A percentile compares a stretch with the other conserved stretches of the same genome.
These are phyloP conservation scores for Populus trichocarpa DNA, from an alignment of 441 rosid species.

Conservation along the genomic window DNA sequence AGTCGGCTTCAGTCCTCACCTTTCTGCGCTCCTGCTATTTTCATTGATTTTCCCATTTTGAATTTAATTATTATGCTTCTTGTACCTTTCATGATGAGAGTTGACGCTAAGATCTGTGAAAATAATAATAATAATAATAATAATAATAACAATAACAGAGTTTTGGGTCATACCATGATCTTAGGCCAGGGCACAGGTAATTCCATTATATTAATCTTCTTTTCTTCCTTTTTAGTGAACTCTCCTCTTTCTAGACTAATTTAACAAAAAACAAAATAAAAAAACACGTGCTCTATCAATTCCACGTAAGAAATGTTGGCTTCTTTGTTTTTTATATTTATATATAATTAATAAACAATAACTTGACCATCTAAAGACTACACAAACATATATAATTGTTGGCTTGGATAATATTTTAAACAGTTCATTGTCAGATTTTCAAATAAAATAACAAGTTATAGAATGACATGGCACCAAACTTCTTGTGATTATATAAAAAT, in stretches of 20 bases:
- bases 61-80: neutral
- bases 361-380: neutral
- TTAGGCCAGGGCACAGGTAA: neutral
- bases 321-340: no score
- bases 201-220: neutral
- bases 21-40: neutral
- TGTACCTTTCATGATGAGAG: neutral
- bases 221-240: neutral
- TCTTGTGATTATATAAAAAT: no score
- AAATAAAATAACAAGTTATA: no score
- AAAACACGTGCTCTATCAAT: no score
- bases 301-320: no score
- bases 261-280: no score
- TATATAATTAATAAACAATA: no score
- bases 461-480: no score
- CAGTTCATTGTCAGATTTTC: neutral
- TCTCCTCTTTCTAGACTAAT: no score
- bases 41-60: neutral
- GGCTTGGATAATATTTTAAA: neutral
- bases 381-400: no score
- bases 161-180: neutral
- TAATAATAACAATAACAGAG: neutral
- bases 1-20: neutral
- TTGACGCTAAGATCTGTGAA: neutral
- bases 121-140: neutral